Base-by-base conservation (phyloP, 2,329 filamentous ascomycete species). In the Xylogone sp. region DNA sequence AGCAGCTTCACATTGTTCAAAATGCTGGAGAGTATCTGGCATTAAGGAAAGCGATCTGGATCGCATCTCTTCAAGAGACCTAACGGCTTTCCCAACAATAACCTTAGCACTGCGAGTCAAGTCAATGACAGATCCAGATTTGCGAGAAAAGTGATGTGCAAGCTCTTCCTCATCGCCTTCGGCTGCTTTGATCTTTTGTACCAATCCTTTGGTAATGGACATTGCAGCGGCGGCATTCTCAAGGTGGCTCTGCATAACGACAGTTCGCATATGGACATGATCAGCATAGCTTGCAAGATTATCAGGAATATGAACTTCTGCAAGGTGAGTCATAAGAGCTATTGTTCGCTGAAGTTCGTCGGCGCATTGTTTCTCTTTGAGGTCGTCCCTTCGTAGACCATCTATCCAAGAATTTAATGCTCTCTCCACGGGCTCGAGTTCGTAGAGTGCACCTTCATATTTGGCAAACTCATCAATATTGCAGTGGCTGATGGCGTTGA, bases 361-460 rank as follows among this genome's bases (percentile, higher is more conserved):
- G 0, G 88, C 85, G 64, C 91, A 91, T 61, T 90, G 86, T 67
- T 87, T 83, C 70, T 93, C 88, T 69, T 91, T 91, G 46, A 97
- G 73, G 51, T 96, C 91, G 59, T 96, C 91, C 48, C 84, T 84
- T 57, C 90, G 86, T 50, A 97, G 68, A 5, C 83, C 83, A 57
- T 97, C 92, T 51, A 97, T 88, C 83, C 91, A 96, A 50, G 81
- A 81, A 64, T 96, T 96, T 46, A 97, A 72, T 0, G 89, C 88
- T 52, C 91, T 82, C 71, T 99, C 94, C 10, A 97, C 90, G 0
- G 92, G 90, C 65, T 96, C 90, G 47, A 97, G 76, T 68, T 97
- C 94, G 60, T 90, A 89, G 52, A 94, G 71, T 2, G 91, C 88
- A 42, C 86, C 85, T 61, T 90, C 87, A 59, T 90, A 94, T 57